Conservation (phyloP, 768 basidiomycete genomes). For the Tephrocybe sp. region DNA sequence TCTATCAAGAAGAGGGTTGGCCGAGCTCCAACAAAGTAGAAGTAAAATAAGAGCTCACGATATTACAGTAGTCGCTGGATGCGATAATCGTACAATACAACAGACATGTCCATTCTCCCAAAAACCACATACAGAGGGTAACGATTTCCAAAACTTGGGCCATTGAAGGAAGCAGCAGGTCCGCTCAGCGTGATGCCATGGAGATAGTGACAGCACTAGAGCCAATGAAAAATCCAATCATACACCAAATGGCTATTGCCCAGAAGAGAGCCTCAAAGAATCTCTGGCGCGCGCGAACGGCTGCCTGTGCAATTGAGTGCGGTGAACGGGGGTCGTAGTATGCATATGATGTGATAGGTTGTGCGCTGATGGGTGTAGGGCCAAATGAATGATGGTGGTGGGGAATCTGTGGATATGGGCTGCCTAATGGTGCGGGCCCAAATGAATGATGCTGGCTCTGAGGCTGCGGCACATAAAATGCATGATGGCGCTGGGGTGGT, state of each 20-base stretch:
- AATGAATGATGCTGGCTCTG: too few species aligned
- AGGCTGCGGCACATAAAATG: too few species aligned
- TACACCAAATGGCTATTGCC: constrained; percentile 13
- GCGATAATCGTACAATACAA: background rate
- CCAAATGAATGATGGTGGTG: constrained; percentile 28
- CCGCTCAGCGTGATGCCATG: background rate
- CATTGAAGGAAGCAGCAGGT: too few species aligned
- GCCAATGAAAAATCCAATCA: constrained; percentile 25
- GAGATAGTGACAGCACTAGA: constrained; percentile 2
- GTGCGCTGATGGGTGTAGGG: constrained; percentile 37
- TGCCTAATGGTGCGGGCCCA: too few species aligned
- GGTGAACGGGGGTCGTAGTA: constrained; percentile 37
- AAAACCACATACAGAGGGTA: background rate
- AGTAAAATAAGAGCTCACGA: background rate
- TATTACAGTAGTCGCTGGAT: background rate
- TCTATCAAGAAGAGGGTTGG: background rate
- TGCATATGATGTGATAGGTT: constrained; percentile 32
- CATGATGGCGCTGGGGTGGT: background rate
- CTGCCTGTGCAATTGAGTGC: constrained; percentile 28
- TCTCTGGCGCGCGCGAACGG: constrained; percentile 34
- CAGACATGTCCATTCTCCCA: background rate
- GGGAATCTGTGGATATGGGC: background rate
- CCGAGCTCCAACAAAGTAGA: background rate
- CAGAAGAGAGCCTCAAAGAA: constrained; percentile 24
- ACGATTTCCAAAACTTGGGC: background rate